Evolutionary conservation across 805 yeast species (phyloP).

Genomic region (Nakazawaea laoshanensis): DNA sequence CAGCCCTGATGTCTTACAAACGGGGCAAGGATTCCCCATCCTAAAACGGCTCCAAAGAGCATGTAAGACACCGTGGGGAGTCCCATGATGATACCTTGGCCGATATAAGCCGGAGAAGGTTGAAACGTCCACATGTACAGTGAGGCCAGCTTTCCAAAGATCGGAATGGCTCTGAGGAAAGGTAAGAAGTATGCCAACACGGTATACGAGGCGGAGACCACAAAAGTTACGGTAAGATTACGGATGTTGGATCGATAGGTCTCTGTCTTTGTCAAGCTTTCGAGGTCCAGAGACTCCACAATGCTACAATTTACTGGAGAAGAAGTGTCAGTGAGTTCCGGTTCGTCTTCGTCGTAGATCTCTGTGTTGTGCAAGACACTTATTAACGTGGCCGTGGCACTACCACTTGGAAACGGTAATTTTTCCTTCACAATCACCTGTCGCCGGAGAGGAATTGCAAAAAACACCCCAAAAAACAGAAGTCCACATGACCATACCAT

Average conservation of each 20-base stretch:
- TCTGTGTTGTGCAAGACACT: slow-evolving; percentile 76
- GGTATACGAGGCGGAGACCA: slow-evolving; percentile 66
- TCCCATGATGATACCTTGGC: slow-evolving; percentile 98
- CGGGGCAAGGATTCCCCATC: slow-evolving; percentile 93
- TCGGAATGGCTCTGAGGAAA: slow-evolving; percentile 54
- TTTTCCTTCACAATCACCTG: slow-evolving; percentile 86
- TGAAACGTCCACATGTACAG: slow-evolving; percentile 80
- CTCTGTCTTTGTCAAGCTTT: slow-evolving; percentile 18
- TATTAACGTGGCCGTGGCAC: slow-evolving; percentile 91
- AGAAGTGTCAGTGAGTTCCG: slow-evolving; percentile 6
- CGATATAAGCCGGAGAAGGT: slow-evolving; percentile 95
- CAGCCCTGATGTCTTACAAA: slow-evolving; percentile 60
- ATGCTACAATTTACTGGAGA: slow-evolving; percentile 17
- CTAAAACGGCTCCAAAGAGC: slow-evolving; percentile 82
- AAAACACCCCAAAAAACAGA: slow-evolving; percentile 92
- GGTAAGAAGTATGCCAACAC: slow-evolving; percentile 68
- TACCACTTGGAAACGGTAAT: slow-evolving; percentile 89
- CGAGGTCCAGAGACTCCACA: slow-evolving; percentile 25
- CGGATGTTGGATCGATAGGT: slow-evolving; percentile 48
- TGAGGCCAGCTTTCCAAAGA: slow-evolving; percentile 66
- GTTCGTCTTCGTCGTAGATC: slow-evolving; percentile 27
- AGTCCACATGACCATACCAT: slow-evolving; percentile 79
- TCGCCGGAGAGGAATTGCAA: slow-evolving; percentile 80
- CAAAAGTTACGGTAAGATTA: slow-evolving; percentile 54
- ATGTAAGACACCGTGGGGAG: slow-evolving; percentile 82